Conservation (phyloP, 306 rosid genomes). For the Pueraria montana region DNA sequence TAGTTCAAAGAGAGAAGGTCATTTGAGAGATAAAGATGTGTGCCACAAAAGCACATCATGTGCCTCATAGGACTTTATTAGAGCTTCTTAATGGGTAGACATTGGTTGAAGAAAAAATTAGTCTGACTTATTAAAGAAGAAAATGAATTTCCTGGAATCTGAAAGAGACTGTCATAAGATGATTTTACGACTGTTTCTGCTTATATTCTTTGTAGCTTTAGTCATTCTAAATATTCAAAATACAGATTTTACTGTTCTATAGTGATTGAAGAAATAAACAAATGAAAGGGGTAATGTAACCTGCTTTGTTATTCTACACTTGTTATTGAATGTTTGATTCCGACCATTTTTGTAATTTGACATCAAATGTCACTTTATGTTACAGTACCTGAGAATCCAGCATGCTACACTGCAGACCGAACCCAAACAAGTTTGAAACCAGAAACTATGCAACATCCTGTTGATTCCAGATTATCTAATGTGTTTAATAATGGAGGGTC, state of each 20-base stretch:
- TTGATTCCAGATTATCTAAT: slow-evolving; percentile 67
- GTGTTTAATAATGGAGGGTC: slow-evolving; percentile 78
- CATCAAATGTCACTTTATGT: slow-evolving; percentile 35
- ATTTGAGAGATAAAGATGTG: not conserved
- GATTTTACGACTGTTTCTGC: slow-evolving; percentile 12
- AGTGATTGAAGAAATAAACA: slow-evolving; percentile 16
- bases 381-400: slow-evolving; percentile 74
- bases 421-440: slow-evolving; percentile 67
- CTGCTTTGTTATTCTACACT: not conserved
- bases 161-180: not conserved
- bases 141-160: slow-evolving; percentile 5
- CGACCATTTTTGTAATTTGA: not conserved
- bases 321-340: slow-evolving; percentile 19
- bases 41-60: too few species aligned
- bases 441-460: slow-evolving; percentile 71
- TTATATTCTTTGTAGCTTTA: not conserved
- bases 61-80: not conserved
- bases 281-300: slow-evolving; percentile 8
- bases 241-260: slow-evolving; percentile 19
- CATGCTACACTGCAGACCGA: slow-evolving; percentile 69
- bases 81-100: not conserved
- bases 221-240: slow-evolving; percentile 4
- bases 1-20: not conserved
- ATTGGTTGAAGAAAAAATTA: not conserved
- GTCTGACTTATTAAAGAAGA: slow-evolving; percentile 7